Conservation (phyloP, 306 rosid species). For the Vigna unguiculata region DNA sequence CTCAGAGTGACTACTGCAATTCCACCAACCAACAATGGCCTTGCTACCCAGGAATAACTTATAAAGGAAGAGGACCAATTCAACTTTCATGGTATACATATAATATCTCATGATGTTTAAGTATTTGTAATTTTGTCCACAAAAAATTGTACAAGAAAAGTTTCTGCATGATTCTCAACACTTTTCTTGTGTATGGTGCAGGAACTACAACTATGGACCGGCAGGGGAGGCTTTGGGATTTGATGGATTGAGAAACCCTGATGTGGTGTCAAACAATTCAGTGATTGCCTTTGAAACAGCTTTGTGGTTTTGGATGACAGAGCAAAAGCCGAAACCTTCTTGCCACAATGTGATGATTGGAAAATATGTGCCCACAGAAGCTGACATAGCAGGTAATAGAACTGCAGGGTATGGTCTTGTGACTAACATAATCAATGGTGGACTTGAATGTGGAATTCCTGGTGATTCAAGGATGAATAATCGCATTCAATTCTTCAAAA, state of each 20-base stretch:
- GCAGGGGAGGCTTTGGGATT: slow-evolving; percentile 78
- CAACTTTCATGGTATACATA: slow-evolving; percentile 86
- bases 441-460: slow-evolving; percentile 73
- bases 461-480: slow-evolving; percentile 62
- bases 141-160: no score
- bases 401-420: slow-evolving; percentile 69
- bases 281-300: slow-evolving; percentile 67
- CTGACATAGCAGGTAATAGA: slow-evolving; percentile 68
- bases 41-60: slow-evolving; percentile 65
- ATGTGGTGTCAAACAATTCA: slow-evolving; percentile 65
- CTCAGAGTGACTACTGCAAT: slow-evolving; percentile 69
- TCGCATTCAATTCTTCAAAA: slow-evolving; percentile 67
- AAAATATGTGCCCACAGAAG: slow-evolving; percentile 52
- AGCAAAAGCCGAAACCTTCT: slow-evolving; percentile 68
- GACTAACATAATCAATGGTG: slow-evolving; percentile 78
- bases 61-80: slow-evolving; percentile 83
- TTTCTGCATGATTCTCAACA: no score
- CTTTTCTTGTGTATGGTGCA: slow-evolving; percentile 1
- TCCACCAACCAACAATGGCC: slow-evolving; percentile 63
- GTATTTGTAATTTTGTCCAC: no score
- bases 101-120: no score
- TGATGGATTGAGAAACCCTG: slow-evolving; percentile 72
- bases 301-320: slow-evolving; percentile 84
- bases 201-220: slow-evolving; percentile 83
- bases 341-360: slow-evolving; percentile 86